Evolutionary conservation across 2,329 filamentous ascomycete species (phyloP).

Genomic region (Aspergillus sp.): DNA sequence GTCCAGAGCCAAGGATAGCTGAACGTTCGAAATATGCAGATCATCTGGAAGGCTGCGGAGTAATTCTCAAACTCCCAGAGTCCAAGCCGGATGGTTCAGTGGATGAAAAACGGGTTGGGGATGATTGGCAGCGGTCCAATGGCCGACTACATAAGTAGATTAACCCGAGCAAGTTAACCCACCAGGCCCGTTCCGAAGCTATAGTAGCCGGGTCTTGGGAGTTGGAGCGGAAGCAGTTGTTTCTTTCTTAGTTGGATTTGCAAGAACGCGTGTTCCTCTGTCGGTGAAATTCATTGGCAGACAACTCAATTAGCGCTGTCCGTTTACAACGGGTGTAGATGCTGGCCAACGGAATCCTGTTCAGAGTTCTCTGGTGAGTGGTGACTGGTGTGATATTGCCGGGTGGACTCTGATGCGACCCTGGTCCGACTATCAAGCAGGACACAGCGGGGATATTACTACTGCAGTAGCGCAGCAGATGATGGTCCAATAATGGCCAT

Average conservation of each 20-base stretch:
- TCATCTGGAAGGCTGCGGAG: neutral
- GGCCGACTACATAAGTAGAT: no score
- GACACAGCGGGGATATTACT: neutral
- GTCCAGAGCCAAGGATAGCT: neutral
- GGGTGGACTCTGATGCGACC: neutral
- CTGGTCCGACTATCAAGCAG: constrained; percentile 6
- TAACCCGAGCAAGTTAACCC: neutral
- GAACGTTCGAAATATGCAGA: neutral
- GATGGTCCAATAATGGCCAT: neutral
- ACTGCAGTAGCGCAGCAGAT: neutral
- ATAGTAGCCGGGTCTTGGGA: neutral
- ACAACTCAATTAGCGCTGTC: neutral
- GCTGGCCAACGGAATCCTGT: neutral
- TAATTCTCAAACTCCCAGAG: neutral
- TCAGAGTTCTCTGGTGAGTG: neutral
- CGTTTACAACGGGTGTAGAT: neutral
- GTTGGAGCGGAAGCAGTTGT: neutral
- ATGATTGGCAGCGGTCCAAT: neutral
- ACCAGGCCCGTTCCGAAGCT: neutral
- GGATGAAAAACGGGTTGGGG: neutral
- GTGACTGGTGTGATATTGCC: neutral
- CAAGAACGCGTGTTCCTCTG: neutral
- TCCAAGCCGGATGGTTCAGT: neutral
- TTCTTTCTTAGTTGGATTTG: neutral
- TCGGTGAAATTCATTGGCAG: neutral